A percentile compares a stretch with the other conserved stretches of the same genome.
phyloP scores from a whole-genome alignment of 2,329 filamentous ascomycete genomes.

The Cladosporium cucumerinum region DNA sequence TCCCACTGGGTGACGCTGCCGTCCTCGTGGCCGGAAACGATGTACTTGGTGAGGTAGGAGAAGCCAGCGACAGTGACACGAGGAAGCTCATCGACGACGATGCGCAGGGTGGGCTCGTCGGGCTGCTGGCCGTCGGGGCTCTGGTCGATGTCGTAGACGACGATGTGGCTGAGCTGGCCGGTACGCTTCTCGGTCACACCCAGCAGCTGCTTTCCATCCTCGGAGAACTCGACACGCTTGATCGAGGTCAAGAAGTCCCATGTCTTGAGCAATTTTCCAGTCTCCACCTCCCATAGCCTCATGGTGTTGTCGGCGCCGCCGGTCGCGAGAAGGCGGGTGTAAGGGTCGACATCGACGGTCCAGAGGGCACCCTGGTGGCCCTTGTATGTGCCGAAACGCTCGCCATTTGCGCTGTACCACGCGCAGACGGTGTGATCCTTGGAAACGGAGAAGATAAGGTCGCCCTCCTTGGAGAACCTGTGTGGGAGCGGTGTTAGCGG shows the following conservation, averaged over 20 bases:
- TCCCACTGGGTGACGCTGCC: slow-evolving; percentile 89
- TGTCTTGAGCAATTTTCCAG: slow-evolving; percentile 87
- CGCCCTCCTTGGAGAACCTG: slow-evolving; percentile 90
- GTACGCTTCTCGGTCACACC: slow-evolving; percentile 98
- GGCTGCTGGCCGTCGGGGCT: slow-evolving; percentile 80
- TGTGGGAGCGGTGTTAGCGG: slow-evolving; percentile 20
- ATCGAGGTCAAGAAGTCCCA: slow-evolving; percentile 98
- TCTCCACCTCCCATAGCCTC: slow-evolving; percentile 92
- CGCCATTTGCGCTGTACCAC: slow-evolving; percentile 97
- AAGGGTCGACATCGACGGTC: slow-evolving; percentile 96
- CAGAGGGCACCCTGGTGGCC: slow-evolving; percentile 97
- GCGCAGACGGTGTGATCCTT: slow-evolving; percentile 97
- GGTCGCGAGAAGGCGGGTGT: slow-evolving; percentile 84
- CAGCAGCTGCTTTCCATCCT: slow-evolving; percentile 84
- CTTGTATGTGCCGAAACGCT: slow-evolving; percentile 92
- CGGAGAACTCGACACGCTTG: slow-evolving; percentile 96
- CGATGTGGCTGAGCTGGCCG: slow-evolving; percentile 90
- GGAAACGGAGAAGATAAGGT: slow-evolving; percentile 90
- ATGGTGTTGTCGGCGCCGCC: slow-evolving; percentile 98
- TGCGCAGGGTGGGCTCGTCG: slow-evolving; percentile 77
- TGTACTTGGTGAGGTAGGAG: slow-evolving; percentile 92
- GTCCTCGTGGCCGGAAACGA: slow-evolving; percentile 96
- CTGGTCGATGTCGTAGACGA: slow-evolving; percentile 83
- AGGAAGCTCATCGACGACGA: slow-evolving; percentile 84
- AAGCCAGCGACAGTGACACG: slow-evolving; percentile 97